Conservation (phyloP, 2,329 filamentous ascomycete genomes). For the Dryadomyces sulphureus region DNA sequence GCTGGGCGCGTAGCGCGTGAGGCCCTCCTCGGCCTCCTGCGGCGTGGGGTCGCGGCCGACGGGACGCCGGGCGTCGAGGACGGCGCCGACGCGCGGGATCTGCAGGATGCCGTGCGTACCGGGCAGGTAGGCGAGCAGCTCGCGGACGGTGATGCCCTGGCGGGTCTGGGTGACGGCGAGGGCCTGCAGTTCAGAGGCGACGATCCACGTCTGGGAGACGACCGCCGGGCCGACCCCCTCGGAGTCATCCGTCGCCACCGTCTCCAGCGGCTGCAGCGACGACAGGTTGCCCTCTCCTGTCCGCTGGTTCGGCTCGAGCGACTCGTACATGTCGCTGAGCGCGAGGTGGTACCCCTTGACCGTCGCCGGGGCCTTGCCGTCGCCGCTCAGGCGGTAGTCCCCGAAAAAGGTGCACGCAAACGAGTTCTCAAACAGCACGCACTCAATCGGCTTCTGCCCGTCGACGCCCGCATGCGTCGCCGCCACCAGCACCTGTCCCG, state of each 20-base stretch:
- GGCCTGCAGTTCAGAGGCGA: slow-evolving; percentile 63
- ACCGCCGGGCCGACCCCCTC: slow-evolving; percentile 42
- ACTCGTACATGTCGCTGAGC: slow-evolving; percentile 83
- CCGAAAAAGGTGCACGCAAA: slow-evolving; percentile 71
- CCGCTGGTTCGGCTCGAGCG: slow-evolving; percentile 66
- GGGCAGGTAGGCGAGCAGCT: slow-evolving; percentile 67
- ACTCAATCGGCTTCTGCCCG: slow-evolving; percentile 54
- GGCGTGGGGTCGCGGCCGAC: slow-evolving; percentile 71
- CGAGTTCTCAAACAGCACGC: slow-evolving; percentile 86
- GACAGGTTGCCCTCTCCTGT: slow-evolving; percentile 51
- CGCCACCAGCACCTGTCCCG: slow-evolving; percentile 64
- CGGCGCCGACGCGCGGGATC: slow-evolving; percentile 48
- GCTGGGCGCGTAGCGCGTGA: slow-evolving; percentile 59
- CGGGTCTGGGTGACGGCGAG: slow-evolving; percentile 78
- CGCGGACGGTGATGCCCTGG: slow-evolving; percentile 78
- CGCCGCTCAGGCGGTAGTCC: slow-evolving; percentile 33
- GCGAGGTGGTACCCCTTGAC: slow-evolving; percentile 78
- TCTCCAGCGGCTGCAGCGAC: slow-evolving; percentile 51
- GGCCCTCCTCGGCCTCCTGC: slow-evolving; percentile 68
- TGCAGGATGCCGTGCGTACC: slow-evolving; percentile 60
- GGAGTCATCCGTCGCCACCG: background rate
- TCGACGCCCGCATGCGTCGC: slow-evolving; percentile 62
- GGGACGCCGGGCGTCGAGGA: slow-evolving; percentile 77
- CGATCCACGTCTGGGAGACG: slow-evolving; percentile 64
- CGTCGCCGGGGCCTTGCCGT: slow-evolving; percentile 35